phyloP scores from a whole-genome alignment of 1,284 basidiomycete species.

The Kwoniella shivajii region DNA sequence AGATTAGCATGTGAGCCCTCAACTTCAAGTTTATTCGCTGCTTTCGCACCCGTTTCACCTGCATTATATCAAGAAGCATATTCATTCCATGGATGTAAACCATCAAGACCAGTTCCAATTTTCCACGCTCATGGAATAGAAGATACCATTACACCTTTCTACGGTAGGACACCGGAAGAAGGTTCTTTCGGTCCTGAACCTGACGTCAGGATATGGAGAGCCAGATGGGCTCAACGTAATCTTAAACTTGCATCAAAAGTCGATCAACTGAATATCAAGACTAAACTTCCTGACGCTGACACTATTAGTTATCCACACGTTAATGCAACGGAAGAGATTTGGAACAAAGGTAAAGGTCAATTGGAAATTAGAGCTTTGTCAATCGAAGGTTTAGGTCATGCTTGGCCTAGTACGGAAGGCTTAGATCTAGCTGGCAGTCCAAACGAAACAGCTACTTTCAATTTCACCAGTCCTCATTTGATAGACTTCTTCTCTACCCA shows the following conservation, averaged over 20 bases:
- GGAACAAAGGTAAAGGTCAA: constrained; percentile 18
- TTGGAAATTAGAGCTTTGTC: constrained; percentile 25
- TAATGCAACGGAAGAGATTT: constrained; percentile 23
- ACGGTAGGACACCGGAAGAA: constrained; percentile 20
- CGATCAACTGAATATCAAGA: background rate
- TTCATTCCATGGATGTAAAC: constrained; percentile 29
- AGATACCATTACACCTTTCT: constrained; percentile 28
- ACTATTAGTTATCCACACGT: constrained; percentile 8
- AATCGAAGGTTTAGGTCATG: constrained; percentile 23
- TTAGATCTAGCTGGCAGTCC: constrained; percentile 33
- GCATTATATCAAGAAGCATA: constrained; percentile 29
- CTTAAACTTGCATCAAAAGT: background rate
- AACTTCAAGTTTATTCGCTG: constrained; percentile 31
- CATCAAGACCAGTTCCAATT: constrained; percentile 25
- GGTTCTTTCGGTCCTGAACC: constrained; percentile 22
- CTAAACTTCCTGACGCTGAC: constrained; percentile 3
- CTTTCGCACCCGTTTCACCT: constrained; percentile 31
- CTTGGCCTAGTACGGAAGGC: constrained; percentile 27
- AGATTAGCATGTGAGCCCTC: constrained; percentile 28
- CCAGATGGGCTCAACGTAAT: constrained; percentile 3
- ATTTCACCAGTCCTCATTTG: constrained; percentile 22
- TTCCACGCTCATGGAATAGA: constrained; percentile 29
- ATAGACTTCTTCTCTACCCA: constrained; percentile 28
- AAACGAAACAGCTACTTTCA: constrained; percentile 29
- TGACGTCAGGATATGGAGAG: constrained; percentile 25